These are phyloP conservation scores for Diplocarpon mali DNA, from an alignment of 2,329 filamentous ascomycete species.

Conservation along the genomic window DNA sequence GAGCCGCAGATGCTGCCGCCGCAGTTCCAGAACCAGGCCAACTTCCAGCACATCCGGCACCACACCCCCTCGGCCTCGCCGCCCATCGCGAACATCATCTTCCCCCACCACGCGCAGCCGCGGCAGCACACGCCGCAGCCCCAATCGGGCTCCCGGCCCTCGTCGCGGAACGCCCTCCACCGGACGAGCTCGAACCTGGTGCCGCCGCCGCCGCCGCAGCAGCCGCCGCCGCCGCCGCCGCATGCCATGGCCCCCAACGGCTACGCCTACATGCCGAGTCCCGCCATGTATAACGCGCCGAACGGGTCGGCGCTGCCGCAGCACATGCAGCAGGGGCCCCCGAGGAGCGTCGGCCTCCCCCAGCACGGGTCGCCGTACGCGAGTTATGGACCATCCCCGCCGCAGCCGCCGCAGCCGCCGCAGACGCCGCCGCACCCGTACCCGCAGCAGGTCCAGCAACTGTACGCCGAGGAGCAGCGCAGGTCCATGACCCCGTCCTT, in stretches of 20 bases:
- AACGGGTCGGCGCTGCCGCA: constrained; percentile 22
- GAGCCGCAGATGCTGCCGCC: constrained; percentile 53
- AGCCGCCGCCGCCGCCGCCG: constrained; percentile 36
- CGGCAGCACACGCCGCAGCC: constrained; percentile 77
- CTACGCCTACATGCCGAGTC: constrained; percentile 77
- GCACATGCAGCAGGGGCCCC: constrained; percentile 27
- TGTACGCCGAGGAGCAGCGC: constrained; percentile 67
- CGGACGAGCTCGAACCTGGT: constrained; percentile 65
- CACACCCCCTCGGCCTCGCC: constrained; percentile 79
- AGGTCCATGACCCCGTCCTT: constrained; percentile 64
- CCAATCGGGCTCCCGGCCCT: constrained; percentile 61
- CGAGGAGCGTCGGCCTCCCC: constrained; percentile 24
- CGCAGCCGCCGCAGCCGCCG: constrained; percentile 29
- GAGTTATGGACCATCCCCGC: constrained; percentile 29
- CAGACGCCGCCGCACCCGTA: constrained; percentile 29
- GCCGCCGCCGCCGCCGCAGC: constrained; percentile 51
- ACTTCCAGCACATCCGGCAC: constrained; percentile 74
- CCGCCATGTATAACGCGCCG: constrained; percentile 70
- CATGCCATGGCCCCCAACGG: constrained; percentile 46
- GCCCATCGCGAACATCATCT: constrained; percentile 53
- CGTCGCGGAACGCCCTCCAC: constrained; percentile 69
- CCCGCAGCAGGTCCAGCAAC: constrained; percentile 45
- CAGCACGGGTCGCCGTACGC: constrained; percentile 32
- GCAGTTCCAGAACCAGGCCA: constrained; percentile 55
- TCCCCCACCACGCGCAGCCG: constrained; percentile 32